phyloP scores from a whole-genome alignment of 2,329 filamentous ascomycete genomes.

The Colletotrichum caudatum region DNA sequence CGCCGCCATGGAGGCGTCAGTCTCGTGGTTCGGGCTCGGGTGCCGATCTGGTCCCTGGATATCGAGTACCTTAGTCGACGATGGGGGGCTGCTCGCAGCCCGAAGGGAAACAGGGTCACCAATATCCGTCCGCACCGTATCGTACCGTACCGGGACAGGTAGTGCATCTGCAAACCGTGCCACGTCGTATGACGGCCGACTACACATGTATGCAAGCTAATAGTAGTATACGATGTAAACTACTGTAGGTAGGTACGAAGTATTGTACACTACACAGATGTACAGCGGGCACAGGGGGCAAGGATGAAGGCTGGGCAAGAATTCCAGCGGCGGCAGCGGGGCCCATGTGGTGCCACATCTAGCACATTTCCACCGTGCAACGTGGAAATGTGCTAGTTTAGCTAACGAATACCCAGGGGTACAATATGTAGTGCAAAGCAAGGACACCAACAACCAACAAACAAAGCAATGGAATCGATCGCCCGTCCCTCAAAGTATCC shows the following conservation, averaged over 20 bases:
- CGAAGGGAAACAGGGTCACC: slow-evolving; percentile 21
- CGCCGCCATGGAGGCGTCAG: slow-evolving; percentile 6
- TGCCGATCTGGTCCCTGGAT: slow-evolving; percentile 26
- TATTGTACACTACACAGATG: not conserved
- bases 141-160: slow-evolving; percentile 7
- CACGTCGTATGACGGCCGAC: not conserved
- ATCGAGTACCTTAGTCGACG: not conserved
- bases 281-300: slow-evolving; percentile 8
- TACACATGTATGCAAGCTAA: too few species aligned
- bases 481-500: too few species aligned
- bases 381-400: not conserved
- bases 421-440: not conserved
- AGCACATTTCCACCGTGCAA: slow-evolving; percentile 1
- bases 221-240: too few species aligned
- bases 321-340: slow-evolving; percentile 33
- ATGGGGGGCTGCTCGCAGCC: slow-evolving; percentile 10
- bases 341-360: slow-evolving; percentile 5
- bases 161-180: not conserved
- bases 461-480: not conserved
- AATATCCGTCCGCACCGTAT: not conserved
- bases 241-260: too few species aligned
- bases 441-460: not conserved
- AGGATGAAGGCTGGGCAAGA: slow-evolving; percentile 14
- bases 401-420: not conserved
- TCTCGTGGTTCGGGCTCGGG: slow-evolving; percentile 17